Conservation (phyloP, 352 stramenopile genomes). For the Globisporangium uncinulatum region DNA sequence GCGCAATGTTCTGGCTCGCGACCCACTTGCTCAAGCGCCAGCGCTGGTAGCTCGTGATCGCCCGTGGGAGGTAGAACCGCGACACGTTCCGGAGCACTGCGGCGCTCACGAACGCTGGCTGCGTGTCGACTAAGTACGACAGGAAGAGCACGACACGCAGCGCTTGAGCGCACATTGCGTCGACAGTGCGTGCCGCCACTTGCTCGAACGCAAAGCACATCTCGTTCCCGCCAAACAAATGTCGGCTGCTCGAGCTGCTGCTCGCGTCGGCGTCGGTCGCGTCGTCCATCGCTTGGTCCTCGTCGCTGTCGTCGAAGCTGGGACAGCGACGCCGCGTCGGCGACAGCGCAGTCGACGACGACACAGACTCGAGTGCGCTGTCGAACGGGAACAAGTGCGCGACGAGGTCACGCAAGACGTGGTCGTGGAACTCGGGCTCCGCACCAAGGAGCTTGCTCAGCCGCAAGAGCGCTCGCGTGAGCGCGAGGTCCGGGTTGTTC, state of each 20-base stretch:
- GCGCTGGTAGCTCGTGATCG: constrained; percentile 64
- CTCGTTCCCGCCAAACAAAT: constrained; percentile 45
- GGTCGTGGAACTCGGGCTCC: constrained; percentile 38
- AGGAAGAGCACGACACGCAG: constrained; percentile 64
- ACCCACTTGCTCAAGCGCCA: constrained; percentile 67
- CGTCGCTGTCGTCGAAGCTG: constrained; percentile 20
- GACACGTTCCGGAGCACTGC: constrained; percentile 35
- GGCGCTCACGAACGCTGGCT: constrained; percentile 43
- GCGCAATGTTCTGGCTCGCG: constrained; percentile 47
- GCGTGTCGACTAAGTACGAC: constrained; percentile 52
- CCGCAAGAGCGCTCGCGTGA: constrained; percentile 47
- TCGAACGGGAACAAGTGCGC: constrained; percentile 52
- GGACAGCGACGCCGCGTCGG: constrained; percentile 13
- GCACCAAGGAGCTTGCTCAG: constrained; percentile 54
- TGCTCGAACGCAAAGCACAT: constrained; percentile 58
- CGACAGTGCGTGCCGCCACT: constrained; percentile 47
- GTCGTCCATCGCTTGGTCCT: constrained; percentile 30
- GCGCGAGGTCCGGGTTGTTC: constrained; percentile 29
- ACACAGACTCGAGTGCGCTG: constrained; percentile 14
- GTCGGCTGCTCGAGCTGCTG: constrained; percentile 9
- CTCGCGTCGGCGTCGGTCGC: not conserved
- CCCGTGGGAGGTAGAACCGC: constrained; percentile 40
- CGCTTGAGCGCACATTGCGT: constrained; percentile 56
- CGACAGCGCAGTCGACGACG: constrained; percentile 19
- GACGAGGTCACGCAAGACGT: constrained; percentile 54